Conservation (phyloP, 768 basidiomycete species). For the Baorangia bicolor region DNA sequence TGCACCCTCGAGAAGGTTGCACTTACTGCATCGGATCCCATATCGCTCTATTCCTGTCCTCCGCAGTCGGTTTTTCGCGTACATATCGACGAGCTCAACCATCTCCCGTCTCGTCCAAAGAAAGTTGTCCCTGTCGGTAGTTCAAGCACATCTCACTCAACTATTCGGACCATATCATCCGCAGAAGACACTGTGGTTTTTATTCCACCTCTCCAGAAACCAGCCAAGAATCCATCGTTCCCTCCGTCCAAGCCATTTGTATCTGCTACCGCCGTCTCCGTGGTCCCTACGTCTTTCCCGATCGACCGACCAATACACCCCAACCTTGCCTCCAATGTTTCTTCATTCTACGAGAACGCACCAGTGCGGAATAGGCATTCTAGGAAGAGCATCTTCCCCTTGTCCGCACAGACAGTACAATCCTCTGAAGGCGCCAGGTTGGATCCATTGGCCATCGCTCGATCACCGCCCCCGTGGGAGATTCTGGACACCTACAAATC, state of each 20-base stretch:
- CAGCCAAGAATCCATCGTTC: background rate
- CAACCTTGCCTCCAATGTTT: constrained; percentile 2
- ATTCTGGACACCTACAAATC: background rate
- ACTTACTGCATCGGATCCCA: constrained; percentile 6
- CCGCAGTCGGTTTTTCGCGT: constrained; percentile 28
- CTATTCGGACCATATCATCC: constrained; percentile 5
- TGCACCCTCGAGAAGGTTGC: constrained; percentile 26
- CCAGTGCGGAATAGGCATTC: background rate
- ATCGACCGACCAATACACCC: background rate
- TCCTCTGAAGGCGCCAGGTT: constrained; percentile 7
- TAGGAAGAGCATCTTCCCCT: constrained; percentile 12
- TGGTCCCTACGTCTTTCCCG: background rate
- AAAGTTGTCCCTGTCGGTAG: background rate
- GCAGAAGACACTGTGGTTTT: constrained; percentile 16
- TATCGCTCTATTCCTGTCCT: constrained; percentile 30
- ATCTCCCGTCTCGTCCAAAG: background rate
- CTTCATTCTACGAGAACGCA: constrained; percentile 20
- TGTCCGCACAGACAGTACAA: constrained; percentile 19
- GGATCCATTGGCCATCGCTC: constrained; percentile 29
- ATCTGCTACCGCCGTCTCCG: background rate
- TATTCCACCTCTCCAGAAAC: constrained; percentile 18
- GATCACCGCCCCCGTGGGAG: constrained; percentile 29
- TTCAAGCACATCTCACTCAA: background rate
- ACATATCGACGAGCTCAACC: constrained; percentile 21
- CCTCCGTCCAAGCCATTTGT: background rate